A percentile compares a stretch with the other conserved stretches of the same genome.
These are phyloP conservation scores for Chaetomidium leptoderma DNA, from an alignment of 495 filamentous ascomycete species.

Conservation along the genomic window DNA sequence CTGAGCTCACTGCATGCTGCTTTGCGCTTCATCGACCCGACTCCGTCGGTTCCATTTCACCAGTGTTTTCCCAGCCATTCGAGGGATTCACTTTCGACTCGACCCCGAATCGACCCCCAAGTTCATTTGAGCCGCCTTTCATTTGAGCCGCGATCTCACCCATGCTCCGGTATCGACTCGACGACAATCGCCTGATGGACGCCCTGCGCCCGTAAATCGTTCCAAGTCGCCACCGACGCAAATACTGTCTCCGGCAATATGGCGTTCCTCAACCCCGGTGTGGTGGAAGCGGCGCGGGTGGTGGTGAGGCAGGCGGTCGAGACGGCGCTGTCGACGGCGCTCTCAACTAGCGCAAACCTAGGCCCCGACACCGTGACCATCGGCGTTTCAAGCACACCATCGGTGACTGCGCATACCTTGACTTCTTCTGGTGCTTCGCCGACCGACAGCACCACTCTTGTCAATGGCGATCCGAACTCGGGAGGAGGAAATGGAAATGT, in stretches of 20 bases:
- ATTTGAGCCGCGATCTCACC: slow-evolving; percentile 3
- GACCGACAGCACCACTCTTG: slow-evolving; percentile 9
- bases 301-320: slow-evolving; percentile 27
- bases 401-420: background rate
- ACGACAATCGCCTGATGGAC: slow-evolving; percentile 31
- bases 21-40: slow-evolving; percentile 9
- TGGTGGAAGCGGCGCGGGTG: slow-evolving; percentile 28
- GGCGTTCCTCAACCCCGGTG: slow-evolving; percentile 26
- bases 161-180: slow-evolving; percentile 10
- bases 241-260: slow-evolving; percentile 26
- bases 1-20: slow-evolving; percentile 23
- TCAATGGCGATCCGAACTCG: slow-evolving; percentile 12
- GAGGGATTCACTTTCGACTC: slow-evolving; percentile 18
- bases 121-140: background rate
- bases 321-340: background rate
- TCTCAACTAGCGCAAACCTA: background rate
- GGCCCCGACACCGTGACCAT: background rate
- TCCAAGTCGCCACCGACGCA: slow-evolving; percentile 18
- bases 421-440: background rate
- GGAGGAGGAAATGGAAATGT: slow-evolving; percentile 15
- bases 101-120: background rate
- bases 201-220: slow-evolving; percentile 22
- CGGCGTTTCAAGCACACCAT: background rate
- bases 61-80: slow-evolving; percentile 22
- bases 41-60: slow-evolving; percentile 16